Base-by-base conservation (phyloP, 176 grass and related monocot species). In the Neostapfia colusana region DNA sequence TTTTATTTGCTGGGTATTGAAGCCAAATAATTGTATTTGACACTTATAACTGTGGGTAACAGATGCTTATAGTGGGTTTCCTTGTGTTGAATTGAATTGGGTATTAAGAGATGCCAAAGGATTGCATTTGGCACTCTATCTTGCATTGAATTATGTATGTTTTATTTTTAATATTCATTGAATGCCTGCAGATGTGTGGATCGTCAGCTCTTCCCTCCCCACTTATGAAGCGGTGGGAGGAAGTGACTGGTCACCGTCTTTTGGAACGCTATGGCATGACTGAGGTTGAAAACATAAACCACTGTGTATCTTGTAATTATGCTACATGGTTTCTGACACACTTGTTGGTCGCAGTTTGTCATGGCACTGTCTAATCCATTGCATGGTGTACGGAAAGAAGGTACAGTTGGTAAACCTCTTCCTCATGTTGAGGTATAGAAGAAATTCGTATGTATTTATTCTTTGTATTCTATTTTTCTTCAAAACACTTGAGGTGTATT, bases 261-360 rank as follows among this genome's bases (percentile, higher is more conserved):
- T 88, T 97, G 79, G 95, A 97, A 73, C 95, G 95, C 60, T 97
- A 93, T 37, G 95, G 95, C 21, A 97, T 97, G 95, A 93, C 95
- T 74, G 95, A 97, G 91, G 95, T 97, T 74, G 72, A 57, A 65
- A 76, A 43, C 66, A 53, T 74, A 31, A 72, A 43, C 24, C 42
- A 64, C 61, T 77, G 55, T 7, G 53, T 67, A 17, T 74, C 4
- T 69, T 67, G 13, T 78, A 28, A 57, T 49, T 73, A 44, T 10
- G 4, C 34, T 40, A 50, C 31, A 68, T 82, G 55, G 50, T 63
- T 69, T 21, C 43, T 77, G 54, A 79, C 60, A 23, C 34, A 67
- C 31, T 87, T 75, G 18, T 78, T 49, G 21, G 78, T 79, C 72
- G 61, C 76, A 97, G 95, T 97, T 97, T 85, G 89, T 97, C 81